Conservation (phyloP, 148 eudicot genomes). For the Persicaria tinctoria region DNA sequence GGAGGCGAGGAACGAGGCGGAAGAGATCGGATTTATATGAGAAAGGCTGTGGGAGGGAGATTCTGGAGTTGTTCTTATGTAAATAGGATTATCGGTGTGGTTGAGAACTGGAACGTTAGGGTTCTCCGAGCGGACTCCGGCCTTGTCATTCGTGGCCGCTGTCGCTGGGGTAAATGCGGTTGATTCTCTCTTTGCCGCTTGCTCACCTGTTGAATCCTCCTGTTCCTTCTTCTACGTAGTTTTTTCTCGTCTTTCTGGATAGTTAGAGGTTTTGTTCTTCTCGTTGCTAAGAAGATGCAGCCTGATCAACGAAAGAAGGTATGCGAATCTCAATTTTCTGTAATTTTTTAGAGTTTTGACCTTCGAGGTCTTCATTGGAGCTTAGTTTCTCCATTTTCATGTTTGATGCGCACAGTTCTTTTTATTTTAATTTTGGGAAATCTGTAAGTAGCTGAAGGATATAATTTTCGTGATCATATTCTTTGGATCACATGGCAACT, state of each 20-base stretch:
- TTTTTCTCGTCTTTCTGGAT: background rate
- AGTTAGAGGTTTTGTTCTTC: background rate
- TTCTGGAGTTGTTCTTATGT: background rate
- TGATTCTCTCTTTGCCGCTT: slow-evolving; percentile 19
- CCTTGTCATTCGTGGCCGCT: slow-evolving; percentile 24
- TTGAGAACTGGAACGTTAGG: slow-evolving; percentile 7
- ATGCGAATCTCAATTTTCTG: background rate
- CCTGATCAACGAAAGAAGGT: slow-evolving; percentile 73
- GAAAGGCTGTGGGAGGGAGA: background rate
- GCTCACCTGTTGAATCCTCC: background rate
- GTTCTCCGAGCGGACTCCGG: slow-evolving; percentile 14
- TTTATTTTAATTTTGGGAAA: background rate
- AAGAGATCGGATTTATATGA: background rate
- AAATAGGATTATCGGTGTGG: background rate
- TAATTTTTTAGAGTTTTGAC: background rate
- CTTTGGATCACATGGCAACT: background rate
- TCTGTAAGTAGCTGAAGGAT: background rate
- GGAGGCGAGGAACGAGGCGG: background rate
- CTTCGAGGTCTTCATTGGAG: background rate
- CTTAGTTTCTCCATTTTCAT: background rate
- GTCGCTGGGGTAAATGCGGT: slow-evolving; percentile 45
- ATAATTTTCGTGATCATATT: background rate
- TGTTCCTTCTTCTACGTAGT: background rate
- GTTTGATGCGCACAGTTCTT: background rate
- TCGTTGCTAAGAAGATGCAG: slow-evolving; percentile 33